These are phyloP conservation scores for Saturnispora hagleri DNA, from an alignment of 805 yeast genomes.

Conservation along the genomic window DNA sequence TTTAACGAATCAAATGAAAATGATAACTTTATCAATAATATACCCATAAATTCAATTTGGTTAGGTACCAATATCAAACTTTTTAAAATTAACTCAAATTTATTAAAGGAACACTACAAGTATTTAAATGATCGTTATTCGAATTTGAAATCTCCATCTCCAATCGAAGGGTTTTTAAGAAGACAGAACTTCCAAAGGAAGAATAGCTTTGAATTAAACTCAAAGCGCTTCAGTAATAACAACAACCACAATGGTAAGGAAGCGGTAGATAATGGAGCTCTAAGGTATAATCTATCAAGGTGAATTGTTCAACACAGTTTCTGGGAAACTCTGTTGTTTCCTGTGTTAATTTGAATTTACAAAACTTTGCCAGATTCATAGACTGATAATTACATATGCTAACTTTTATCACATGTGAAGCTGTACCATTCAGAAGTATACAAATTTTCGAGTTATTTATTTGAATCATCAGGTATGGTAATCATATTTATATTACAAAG, in stretches of 20 bases:
- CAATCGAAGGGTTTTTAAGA: conserved; percentile 15
- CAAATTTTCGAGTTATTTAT: too few relatives aligned
- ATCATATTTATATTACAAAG: not conserved
- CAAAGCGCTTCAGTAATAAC: not conserved
- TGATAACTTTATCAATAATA: conserved; percentile 10
- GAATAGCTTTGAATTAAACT: not conserved
- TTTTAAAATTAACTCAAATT: conserved; percentile 27
- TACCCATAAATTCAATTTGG: conserved; percentile 33
- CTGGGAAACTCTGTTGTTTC: not conserved
- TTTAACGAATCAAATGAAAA: conserved; percentile 4
- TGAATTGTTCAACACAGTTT: not conserved
- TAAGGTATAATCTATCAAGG: not conserved
- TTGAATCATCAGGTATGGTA: not conserved
- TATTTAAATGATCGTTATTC: not conserved
- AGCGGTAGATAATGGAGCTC: not conserved
- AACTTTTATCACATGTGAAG: not conserved
- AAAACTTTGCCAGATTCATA: too few relatives aligned
- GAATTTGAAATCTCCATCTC: not conserved
- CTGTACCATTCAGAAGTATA: not conserved
- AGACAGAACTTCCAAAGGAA: conserved; percentile 8
- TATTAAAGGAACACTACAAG: conserved; percentile 9
- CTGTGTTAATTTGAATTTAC: not conserved
- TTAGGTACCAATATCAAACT: conserved; percentile 34
- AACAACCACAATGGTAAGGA: not conserved
- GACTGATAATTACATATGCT: not conserved